Percentiles rank a stretch among this genome's conserved stretches.
phyloP scores from a whole-genome alignment of 306 rosid species.

The Acacia confusa region DNA sequence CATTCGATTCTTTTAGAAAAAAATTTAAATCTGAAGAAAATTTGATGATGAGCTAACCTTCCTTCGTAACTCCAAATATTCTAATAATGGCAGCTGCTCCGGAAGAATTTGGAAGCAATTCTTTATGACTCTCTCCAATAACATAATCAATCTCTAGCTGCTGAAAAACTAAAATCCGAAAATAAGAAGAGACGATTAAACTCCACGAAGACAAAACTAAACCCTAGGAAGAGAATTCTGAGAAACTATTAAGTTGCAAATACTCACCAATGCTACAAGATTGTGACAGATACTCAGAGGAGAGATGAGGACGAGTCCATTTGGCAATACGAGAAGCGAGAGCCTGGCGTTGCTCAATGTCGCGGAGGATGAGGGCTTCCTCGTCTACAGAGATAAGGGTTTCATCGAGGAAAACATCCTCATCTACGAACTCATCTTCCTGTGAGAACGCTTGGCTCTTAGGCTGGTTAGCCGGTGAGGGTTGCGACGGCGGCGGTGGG shows the following conservation, averaged over 20 bases:
- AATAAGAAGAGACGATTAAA: conserved; percentile 5
- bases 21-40: neutral
- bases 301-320: conserved; percentile 82
- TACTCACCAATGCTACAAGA: conserved; percentile 65
- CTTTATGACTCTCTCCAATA: conserved; percentile 67
- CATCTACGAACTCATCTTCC: conserved; percentile 90
- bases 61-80: conserved; percentile 88
- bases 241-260: neutral
- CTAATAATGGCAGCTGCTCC: conserved; percentile 89
- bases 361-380: conserved; percentile 79
- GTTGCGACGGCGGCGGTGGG: conserved; percentile 46
- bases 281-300: conserved; percentile 51
- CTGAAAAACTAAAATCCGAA: conserved; percentile 62
- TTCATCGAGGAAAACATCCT: conserved; percentile 81
- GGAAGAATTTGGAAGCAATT: conserved; percentile 63
- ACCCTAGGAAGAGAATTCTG: conserved; percentile 40
- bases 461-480: conserved; percentile 48
- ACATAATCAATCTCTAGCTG: conserved; percentile 94
- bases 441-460: conserved; percentile 55
- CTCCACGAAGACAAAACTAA: conserved; percentile 15
- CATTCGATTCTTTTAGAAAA: neutral
- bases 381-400: conserved; percentile 69
- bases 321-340: conserved; percentile 65
- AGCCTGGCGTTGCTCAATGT: conserved; percentile 75
- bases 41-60: conserved; percentile 53